Base-by-base conservation (phyloP, 805 yeast species). In the Metschnikowia koreensis region DNA sequence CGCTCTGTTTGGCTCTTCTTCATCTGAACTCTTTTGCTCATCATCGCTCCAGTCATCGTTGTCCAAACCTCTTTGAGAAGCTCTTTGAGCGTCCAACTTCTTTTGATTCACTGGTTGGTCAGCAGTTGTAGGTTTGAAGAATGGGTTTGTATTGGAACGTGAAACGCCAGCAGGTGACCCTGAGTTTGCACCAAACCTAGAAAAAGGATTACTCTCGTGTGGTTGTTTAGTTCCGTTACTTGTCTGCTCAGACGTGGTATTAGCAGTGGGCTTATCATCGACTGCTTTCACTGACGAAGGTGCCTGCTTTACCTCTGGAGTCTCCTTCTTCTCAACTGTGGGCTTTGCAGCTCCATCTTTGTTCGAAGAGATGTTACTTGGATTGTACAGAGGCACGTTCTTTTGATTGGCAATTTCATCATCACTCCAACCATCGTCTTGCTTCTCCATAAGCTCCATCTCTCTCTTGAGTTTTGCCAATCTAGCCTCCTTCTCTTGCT, bases 81-180 rank as follows among this genome's bases (percentile, higher is more conserved):
- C 82, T 67, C 94, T 76, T 66, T 87, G 92, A 2, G 84, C 86
- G 50, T 83, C 86, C 29, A 87, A 81, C 53, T 82, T 81, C 54
- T 75, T 75, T 0, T 80, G 70, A 61, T 85, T 89, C 57, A 83
- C 69, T 1, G 60, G 61, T 4, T 67, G 59, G 9, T 61, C 70
- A 7, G 57, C 51, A 7, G 45, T 47, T 5, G 54, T 51, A 7
- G 82, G 80, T 60, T 81, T 82, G 66, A 85, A 85, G 62, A 85
- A 85, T 47, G 89, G 88, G 54, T 79, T 80, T 46, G 77, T 75
- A 44, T 56, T 64, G 15, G 60, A 44, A 29, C 56, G 48, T 7
- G 48, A 50, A 8, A 52, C 39, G 16, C 51, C 58, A 28, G 54
- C 39, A 8, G 44, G 15, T 15, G 47, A 4, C 17, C 47, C 47